phyloP scores from a whole-genome alignment of 352 stramenopile species.

The Globisporangium emineosum region DNA sequence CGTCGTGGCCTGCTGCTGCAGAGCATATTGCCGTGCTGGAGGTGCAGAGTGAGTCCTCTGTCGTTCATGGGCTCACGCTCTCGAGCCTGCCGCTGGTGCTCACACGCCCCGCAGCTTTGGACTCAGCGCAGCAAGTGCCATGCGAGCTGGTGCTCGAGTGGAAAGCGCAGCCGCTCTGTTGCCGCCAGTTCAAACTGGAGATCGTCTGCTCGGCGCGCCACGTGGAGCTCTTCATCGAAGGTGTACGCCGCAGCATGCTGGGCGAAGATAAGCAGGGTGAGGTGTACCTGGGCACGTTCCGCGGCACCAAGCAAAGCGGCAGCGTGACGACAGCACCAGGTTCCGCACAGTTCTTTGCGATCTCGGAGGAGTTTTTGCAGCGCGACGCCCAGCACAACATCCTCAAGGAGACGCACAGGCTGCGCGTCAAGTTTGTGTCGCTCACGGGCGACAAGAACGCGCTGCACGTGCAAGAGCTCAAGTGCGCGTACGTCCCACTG shows the following conservation, averaged over 20 bases:
- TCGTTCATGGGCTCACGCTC: constrained; percentile 11
- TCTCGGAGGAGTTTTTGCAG: constrained; percentile 48
- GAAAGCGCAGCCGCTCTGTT: constrained; percentile 31
- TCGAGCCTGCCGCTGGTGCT: constrained; percentile 22
- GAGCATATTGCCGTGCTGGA: constrained; percentile 6
- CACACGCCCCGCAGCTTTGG: constrained; percentile 11
- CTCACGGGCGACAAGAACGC: constrained; percentile 52
- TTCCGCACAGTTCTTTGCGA: constrained; percentile 30
- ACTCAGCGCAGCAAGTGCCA: not conserved
- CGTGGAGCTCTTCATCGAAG: constrained; percentile 58
- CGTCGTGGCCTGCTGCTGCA: not conserved
- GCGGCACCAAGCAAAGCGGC: constrained; percentile 21
- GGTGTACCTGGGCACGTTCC: constrained; percentile 74
- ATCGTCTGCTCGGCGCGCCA: constrained; percentile 64
- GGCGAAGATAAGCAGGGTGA: constrained; percentile 58
- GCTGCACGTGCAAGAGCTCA: constrained; percentile 37
- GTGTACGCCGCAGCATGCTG: constrained; percentile 48
- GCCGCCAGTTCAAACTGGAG: constrained; percentile 44
- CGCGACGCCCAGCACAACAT: constrained; percentile 41
- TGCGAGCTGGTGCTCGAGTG: constrained; percentile 55
- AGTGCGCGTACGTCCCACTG: constrained; percentile 38
- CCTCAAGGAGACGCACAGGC: constrained; percentile 44
- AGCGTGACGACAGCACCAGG: not conserved
- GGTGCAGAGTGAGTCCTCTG: not conserved
- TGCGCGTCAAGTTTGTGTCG: constrained; percentile 76